Evolutionary conservation across 768 basidiomycete species (phyloP).

Genomic region (Tylopilus balloui): DNA sequence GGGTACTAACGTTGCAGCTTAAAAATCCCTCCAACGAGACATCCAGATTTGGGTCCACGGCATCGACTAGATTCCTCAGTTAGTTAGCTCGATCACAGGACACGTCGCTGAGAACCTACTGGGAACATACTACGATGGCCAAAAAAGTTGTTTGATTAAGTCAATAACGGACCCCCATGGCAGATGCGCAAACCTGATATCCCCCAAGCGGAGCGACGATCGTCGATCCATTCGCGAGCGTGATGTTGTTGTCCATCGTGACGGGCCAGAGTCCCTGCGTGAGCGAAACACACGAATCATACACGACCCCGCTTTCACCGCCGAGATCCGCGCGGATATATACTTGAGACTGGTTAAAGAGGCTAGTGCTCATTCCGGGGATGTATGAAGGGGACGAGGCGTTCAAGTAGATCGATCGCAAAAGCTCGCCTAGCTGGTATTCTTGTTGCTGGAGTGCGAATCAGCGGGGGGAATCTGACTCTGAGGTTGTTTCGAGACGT

Average conservation of each 20-base stretch:
- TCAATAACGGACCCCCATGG: constrained; percentile 8
- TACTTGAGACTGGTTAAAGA: constrained; percentile 39
- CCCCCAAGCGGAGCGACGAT: constrained; percentile 58
- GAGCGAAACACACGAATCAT: constrained; percentile 61
- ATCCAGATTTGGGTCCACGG: constrained; percentile 57
- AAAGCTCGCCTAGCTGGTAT: constrained; percentile 47
- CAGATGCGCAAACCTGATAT: constrained; percentile 46
- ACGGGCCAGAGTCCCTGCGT: constrained; percentile 67
- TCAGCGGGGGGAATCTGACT: not conserved
- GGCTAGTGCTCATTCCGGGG: constrained; percentile 31
- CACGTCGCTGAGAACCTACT: constrained; percentile 27
- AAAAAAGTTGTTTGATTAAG: not conserved
- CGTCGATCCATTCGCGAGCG: constrained; percentile 62
- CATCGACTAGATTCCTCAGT: constrained; percentile 43
- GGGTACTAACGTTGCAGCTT: constrained; percentile 46
- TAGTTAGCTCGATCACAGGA: not conserved
- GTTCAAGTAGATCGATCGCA: constrained; percentile 54
- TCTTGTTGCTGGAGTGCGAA: constrained; percentile 47
- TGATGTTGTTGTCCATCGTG: constrained; percentile 41
- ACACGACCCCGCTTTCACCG: constrained; percentile 64
- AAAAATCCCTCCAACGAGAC: constrained; percentile 65
- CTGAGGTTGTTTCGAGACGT: constrained; percentile 13
- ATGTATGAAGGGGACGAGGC: constrained; percentile 51
- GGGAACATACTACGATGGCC: constrained; percentile 35
- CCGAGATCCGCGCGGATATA: constrained; percentile 61